phyloP scores from a whole-genome alignment of 1,284 basidiomycete genomes.

The Malassezia sympodialis region DNA sequence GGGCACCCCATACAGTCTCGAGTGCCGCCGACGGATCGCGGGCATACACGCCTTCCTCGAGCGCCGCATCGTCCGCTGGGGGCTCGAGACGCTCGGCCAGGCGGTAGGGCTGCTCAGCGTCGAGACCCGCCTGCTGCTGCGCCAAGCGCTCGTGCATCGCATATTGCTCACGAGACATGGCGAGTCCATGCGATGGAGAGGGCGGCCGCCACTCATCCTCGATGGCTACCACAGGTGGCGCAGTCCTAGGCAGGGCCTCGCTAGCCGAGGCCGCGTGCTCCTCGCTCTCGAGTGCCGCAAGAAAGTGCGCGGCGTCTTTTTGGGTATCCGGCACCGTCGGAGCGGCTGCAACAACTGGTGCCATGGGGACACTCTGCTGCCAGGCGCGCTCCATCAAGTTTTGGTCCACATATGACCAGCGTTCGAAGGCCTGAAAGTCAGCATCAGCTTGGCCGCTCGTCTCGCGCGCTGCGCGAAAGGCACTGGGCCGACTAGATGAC shows the following conservation, averaged over 20 bases:
- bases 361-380: not conserved
- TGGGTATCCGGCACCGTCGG: not conserved
- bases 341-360: not conserved
- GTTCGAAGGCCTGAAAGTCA: constrained; percentile 3
- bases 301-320: not conserved
- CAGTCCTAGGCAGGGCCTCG: too few species aligned
- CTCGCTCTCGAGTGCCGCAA: constrained; percentile 5
- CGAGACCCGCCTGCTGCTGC: not conserved
- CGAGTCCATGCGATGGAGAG: constrained; percentile 1
- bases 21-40: constrained; percentile 11
- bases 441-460: not conserved
- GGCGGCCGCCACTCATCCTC: constrained; percentile 11
- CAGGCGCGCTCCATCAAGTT: constrained; percentile 12
- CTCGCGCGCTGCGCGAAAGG: not conserved
- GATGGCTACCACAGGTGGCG: not conserved
- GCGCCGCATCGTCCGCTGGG: constrained; percentile 8
- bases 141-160: constrained; percentile 14
- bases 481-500: not conserved
- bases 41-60: constrained; percentile 16
- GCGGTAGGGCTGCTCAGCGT: constrained; percentile 8
- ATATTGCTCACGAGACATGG: constrained; percentile 11
- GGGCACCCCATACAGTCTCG: constrained; percentile 11
- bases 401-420: not conserved
- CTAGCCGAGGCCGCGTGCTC: not conserved
- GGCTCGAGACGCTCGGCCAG: constrained; percentile 4